Conservation (phyloP, 2,329 filamentous ascomycete genomes). For the Venturia pyrina region DNA sequence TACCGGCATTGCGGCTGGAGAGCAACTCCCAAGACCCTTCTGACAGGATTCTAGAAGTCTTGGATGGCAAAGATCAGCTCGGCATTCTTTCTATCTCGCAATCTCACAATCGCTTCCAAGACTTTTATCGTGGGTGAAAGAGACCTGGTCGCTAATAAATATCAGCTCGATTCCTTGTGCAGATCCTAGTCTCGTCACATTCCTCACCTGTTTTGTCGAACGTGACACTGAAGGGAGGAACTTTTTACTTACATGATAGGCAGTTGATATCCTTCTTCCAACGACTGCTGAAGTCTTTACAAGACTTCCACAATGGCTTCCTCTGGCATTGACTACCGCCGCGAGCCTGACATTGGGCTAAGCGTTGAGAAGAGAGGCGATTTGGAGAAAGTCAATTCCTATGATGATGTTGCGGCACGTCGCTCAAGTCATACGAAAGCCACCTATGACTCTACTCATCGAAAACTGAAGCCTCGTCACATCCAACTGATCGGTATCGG, state of each 20-base stretch:
- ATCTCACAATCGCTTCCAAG: background rate
- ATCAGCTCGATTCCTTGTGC: background rate
- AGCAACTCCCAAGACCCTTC: background rate
- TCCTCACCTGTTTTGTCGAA: background rate
- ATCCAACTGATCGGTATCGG: slow-evolving; percentile 35
- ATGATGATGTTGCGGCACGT: background rate
- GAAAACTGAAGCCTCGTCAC: slow-evolving; percentile 36
- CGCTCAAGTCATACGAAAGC: slow-evolving; percentile 18
- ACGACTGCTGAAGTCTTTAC: background rate
- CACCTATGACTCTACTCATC: slow-evolving; percentile 31
- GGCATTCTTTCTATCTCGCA: background rate
- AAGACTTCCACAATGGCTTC: slow-evolving; percentile 23
- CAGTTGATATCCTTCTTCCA: background rate
- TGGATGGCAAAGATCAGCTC: background rate
- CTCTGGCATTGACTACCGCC: slow-evolving; percentile 22
- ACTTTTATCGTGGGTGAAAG: background rate
- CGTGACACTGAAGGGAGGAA: background rate
- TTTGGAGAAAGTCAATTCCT: slow-evolving; percentile 22
- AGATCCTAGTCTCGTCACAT: background rate
- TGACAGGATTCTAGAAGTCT: background rate
- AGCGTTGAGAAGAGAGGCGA: slow-evolving; percentile 16
- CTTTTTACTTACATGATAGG: background rate
- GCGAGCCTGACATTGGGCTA: background rate
- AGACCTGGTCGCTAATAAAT: background rate
- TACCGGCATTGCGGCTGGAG: background rate